Conservation (phyloP, 179 eudicot genomes). For the Patellifolia procumbens region DNA sequence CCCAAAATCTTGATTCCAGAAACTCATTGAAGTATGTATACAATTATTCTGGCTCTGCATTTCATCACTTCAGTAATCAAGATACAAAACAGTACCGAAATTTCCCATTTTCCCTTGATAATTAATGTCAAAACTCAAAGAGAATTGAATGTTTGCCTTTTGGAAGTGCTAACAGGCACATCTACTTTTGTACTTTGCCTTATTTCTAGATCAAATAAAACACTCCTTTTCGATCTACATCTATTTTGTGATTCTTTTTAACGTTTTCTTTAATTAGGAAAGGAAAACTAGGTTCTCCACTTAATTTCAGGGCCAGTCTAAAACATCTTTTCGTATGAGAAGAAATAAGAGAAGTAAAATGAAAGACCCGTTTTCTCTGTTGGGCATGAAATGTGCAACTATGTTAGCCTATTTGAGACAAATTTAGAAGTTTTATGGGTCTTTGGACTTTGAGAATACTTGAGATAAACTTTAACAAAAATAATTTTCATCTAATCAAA, state of each 20-base stretch:
- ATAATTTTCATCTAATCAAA: neutral
- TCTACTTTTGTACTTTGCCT: conserved; percentile 31
- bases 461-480: neutral
- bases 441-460: conserved; percentile 20
- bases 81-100: neutral
- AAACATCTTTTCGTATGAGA: too few relatives aligned
- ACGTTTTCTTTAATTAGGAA: too few relatives aligned
- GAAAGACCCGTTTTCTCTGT: too few relatives aligned
- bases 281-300: too few relatives aligned
- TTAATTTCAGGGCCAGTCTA: too few relatives aligned
- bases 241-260: too few relatives aligned
- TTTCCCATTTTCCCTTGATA: conserved; percentile 11
- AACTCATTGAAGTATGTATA: neutral
- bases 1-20: conserved; percentile 5
- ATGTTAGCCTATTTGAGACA: too few relatives aligned
- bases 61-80: conserved; percentile 6
- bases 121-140: conserved; percentile 13
- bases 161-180: conserved; percentile 30
- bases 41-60: conserved; percentile 10
- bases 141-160: conserved; percentile 32
- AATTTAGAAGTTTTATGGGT: too few relatives aligned
- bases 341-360: too few relatives aligned
- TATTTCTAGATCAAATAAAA: conserved; percentile 15
- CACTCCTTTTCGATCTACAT: too few relatives aligned
- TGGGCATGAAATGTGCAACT: too few relatives aligned